These are phyloP conservation scores for Xylaria digitata DNA, from an alignment of 2,329 filamentous ascomycete species.

Conservation along the genomic window DNA sequence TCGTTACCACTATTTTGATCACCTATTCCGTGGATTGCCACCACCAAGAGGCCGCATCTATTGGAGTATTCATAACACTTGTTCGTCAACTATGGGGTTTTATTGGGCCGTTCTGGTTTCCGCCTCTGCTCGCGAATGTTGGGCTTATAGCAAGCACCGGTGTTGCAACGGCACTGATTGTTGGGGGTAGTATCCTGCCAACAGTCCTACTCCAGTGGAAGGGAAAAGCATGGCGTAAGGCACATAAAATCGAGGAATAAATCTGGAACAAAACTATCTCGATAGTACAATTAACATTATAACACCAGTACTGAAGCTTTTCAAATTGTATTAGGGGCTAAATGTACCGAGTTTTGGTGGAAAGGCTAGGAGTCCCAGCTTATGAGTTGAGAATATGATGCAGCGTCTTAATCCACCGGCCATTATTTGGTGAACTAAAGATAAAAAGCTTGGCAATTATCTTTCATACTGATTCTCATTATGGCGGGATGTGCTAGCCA, in stretches of 20 bases:
- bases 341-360: too few relatives aligned
- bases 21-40: slow-evolving; percentile 35
- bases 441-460: too few relatives aligned
- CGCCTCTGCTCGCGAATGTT: slow-evolving; percentile 18
- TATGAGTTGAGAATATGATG: too few relatives aligned
- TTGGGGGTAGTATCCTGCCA: slow-evolving; percentile 18
- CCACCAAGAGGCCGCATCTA: slow-evolving; percentile 25
- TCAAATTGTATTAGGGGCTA: too few relatives aligned
- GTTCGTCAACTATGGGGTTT: slow-evolving; percentile 34
- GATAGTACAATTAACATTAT: neutral
- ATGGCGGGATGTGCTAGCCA: too few relatives aligned
- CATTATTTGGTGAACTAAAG: too few relatives aligned
- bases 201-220: slow-evolving; percentile 29
- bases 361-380: too few relatives aligned
- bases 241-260: neutral
- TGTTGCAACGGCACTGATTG: slow-evolving; percentile 17
- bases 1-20: slow-evolving; percentile 33
- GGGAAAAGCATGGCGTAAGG: slow-evolving; percentile 16
- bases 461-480: too few relatives aligned
- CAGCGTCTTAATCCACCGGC: too few relatives aligned
- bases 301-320: neutral
- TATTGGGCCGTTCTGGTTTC: slow-evolving; percentile 36
- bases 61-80: slow-evolving; percentile 31
- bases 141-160: slow-evolving; percentile 22
- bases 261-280: neutral